phyloP scores from a whole-genome alignment of 768 basidiomycete species.

The Tricholoma bakamatsutake region DNA sequence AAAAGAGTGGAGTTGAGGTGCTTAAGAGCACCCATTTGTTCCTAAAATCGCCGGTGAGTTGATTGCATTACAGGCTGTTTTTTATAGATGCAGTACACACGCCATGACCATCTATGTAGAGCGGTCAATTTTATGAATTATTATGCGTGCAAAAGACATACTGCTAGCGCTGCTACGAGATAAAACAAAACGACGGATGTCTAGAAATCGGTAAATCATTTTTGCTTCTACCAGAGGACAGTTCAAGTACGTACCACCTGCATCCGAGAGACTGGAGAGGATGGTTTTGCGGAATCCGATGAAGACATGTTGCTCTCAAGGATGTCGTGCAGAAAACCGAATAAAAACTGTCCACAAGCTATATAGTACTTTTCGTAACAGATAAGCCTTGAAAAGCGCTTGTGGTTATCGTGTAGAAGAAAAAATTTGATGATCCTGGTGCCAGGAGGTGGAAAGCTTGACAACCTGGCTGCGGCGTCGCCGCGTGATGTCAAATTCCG shows the following conservation, averaged over 20 bases:
- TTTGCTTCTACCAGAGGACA: no score
- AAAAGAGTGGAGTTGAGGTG: conserved; percentile 76
- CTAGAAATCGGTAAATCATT: conserved; percentile 28
- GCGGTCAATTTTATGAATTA: background rate
- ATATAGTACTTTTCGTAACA: background rate
- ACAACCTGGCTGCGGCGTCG: no score
- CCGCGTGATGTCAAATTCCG: no score
- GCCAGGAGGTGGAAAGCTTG: no score
- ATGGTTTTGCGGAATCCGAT: conserved; percentile 1
- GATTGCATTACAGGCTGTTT: conserved; percentile 1
- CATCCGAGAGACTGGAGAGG: conserved; percentile 1
- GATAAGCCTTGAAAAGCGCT: background rate
- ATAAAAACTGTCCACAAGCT: background rate
- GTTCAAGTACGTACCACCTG: background rate
- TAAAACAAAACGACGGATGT: conserved; percentile 78
- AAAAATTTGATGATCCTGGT: background rate
- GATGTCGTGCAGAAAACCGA: background rate
- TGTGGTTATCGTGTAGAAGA: no score
- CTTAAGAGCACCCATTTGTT: conserved; percentile 89
- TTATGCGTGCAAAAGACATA: conserved; percentile 34
- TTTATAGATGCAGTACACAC: conserved; percentile 31
- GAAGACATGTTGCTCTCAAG: background rate
- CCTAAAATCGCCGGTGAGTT: conserved; percentile 28
- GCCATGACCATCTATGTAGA: conserved; percentile 83
- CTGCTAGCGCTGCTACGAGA: conserved; percentile 81